Conservation (phyloP, 495 filamentous ascomycete genomes). For the Neurospora sp. region DNA sequence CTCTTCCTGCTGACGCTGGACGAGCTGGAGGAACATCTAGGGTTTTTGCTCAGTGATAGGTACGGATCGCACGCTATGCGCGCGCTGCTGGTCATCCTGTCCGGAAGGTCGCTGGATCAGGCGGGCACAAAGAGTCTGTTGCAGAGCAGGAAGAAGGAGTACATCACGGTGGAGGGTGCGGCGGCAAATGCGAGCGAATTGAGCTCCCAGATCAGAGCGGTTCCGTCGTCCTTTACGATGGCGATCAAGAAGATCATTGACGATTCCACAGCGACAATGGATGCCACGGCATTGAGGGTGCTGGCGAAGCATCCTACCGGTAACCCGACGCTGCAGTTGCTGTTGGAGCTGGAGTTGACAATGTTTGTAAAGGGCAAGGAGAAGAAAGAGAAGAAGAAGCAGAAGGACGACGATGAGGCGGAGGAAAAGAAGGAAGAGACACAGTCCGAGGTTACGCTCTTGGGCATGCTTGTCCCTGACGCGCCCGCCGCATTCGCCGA, state of each 20-base stretch:
- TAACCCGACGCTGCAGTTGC: slow-evolving; percentile 79
- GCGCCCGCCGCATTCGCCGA: slow-evolving; percentile 36
- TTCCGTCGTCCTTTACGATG: slow-evolving; percentile 67
- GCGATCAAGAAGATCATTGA: slow-evolving; percentile 70
- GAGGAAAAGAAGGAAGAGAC: slow-evolving; percentile 1
- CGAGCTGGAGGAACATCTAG: slow-evolving; percentile 74
- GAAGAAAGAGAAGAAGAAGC: slow-evolving; percentile 18
- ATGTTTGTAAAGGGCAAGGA: slow-evolving; percentile 54
- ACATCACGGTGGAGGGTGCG: slow-evolving; percentile 46
- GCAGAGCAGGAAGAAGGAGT: slow-evolving; percentile 84
- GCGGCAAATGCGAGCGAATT: slow-evolving; percentile 17
- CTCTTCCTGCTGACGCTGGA: slow-evolving; percentile 72
- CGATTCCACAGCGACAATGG: slow-evolving; percentile 59
- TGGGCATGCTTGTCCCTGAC: slow-evolving; percentile 33
- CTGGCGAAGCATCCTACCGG: slow-evolving; percentile 80
- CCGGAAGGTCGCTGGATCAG: slow-evolving; percentile 65
- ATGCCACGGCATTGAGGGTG: slow-evolving; percentile 62
- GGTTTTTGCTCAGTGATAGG: slow-evolving; percentile 73
- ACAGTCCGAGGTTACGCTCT: slow-evolving; percentile 11
- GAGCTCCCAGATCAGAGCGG: slow-evolving; percentile 38
- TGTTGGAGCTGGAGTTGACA: slow-evolving; percentile 73
- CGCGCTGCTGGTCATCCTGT: slow-evolving; percentile 73
- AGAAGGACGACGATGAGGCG: slow-evolving; percentile 13
- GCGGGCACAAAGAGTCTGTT: slow-evolving; percentile 56
- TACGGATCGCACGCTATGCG: slow-evolving; percentile 89